phyloP scores from a whole-genome alignment of 345 rosid genomes.

The Anacardium occidentale region DNA sequence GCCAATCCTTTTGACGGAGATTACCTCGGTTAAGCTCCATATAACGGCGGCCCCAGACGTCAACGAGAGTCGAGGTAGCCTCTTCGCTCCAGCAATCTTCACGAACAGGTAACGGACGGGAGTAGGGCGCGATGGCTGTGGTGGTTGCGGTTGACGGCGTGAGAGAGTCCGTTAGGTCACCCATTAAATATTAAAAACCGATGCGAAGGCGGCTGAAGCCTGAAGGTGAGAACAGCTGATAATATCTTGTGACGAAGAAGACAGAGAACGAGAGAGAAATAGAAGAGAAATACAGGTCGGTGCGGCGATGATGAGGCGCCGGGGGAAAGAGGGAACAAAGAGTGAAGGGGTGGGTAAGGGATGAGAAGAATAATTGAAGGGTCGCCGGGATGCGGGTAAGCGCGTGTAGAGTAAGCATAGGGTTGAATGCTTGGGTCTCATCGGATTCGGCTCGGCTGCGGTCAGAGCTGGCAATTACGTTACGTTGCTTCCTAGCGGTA shows the following conservation, averaged over 20 bases:
- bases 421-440: slow-evolving; percentile 35
- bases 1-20: slow-evolving; percentile 99
- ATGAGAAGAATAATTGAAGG: slow-evolving; percentile 22
- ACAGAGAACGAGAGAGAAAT: background rate
- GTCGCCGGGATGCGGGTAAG: slow-evolving; percentile 41
- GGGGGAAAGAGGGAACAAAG: slow-evolving; percentile 31
- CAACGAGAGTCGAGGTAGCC: slow-evolving; percentile 90
- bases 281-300: slow-evolving; percentile 2
- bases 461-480: slow-evolving; percentile 32
- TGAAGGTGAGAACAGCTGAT: background rate
- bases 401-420: slow-evolving; percentile 25
- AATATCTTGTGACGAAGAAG: background rate
- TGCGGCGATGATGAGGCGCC: slow-evolving; percentile 37
- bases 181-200: slow-evolving; percentile 24
- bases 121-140: slow-evolving; percentile 32
- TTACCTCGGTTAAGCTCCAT: slow-evolving; percentile 85
- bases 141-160: slow-evolving; percentile 30
- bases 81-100: slow-evolving; percentile 99
- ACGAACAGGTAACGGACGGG: slow-evolving; percentile 67
- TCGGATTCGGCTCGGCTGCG: slow-evolving; percentile 43
- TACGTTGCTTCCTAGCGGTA: slow-evolving; percentile 14
- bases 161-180: slow-evolving; percentile 40
- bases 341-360: slow-evolving; percentile 21
- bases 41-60: slow-evolving; percentile 91
- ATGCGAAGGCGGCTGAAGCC: background rate